Base-by-base conservation (phyloP, 306 rosid species). In the Psophocarpus tetragonolobus region DNA sequence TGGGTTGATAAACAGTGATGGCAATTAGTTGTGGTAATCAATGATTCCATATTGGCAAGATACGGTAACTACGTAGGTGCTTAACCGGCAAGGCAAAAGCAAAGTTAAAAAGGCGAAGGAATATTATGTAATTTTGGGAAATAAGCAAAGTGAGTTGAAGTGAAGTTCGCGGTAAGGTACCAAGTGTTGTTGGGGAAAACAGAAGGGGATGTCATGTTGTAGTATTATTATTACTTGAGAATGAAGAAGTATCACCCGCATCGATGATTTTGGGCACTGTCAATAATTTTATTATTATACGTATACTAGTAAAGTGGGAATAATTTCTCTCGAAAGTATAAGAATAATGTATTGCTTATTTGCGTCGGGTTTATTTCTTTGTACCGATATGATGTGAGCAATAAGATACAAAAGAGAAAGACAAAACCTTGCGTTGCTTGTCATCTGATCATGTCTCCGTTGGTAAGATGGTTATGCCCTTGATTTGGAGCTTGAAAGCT, bases 1-100 rank as follows among this genome's bases (percentile, higher is more conserved):
- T 86, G 92, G 88, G 65, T 81, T 26, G 94, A 94, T 82, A 91
- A 91, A 82, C 87, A 91, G 73, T 85, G 62, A 81, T 27, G 18
- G 23, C 9, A 18, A 17, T 45, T 71, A 15, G 74, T 80, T 73
- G 68, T 80, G 71, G 71, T 65, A 73, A 42, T 29, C 56, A 81
- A 15, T 77, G 71, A 62, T 76, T 76, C 82, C 78, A 69, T 18
- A 26, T 57, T 75, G 68, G 80, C 17, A 13, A 60, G 62, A 29
- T 12, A 78, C 41, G 39, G 77, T 74, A 81, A 65, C 30, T 74
- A 20, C 6, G 10, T 56, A 58, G 21, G 68, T 76, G 68, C 83
- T 74, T 76, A 58, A 76, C 15, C 27, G n/a, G 41, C 85, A 78
- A 76, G 70, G 81, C 21, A 81, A 64, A 60, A 75, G 24, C 17